Evolutionary conservation across 192 early-diverging fungal species (phyloP), one percentile per base, ranked within the genome.

Genomic region (Backusella mclennaniae): DNA sequence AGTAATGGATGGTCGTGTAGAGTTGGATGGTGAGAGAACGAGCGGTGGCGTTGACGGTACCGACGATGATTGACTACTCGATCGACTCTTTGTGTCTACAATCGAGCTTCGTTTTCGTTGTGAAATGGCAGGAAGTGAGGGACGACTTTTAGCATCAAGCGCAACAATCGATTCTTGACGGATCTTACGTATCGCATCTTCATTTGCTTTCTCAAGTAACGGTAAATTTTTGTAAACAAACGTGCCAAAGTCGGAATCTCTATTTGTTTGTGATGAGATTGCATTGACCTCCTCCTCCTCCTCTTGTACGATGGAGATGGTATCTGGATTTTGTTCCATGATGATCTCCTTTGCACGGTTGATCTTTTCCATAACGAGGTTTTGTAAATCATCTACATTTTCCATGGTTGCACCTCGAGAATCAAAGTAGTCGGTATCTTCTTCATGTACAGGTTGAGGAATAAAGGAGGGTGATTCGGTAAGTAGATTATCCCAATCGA

Each of bases 351-450:
- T 76, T 6, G 73, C 76, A 1, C 72, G 63, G 8, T 83, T 83
- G 3, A 78, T 78, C 21, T 81, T 75, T 31, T 78, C 81, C 41
- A 77, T 84, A 1, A 76, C 77, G 23, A 76, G 66, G 6, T 76
- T 74, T 71, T 83, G 68, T 31, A 84, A 66, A 69, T 84, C 83
- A 35, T 89, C 84, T 33, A 82, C 76, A 33, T 77, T 76, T 19
- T 81, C 80, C 85, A 90, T 87, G 15, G 82, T 87, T 14, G 90
- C 95, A 4, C 97, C 97, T 11, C 97, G 87, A 19, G 90, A 79
- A 81, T 98, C 97, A 90, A 99, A 99, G 77, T 98, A 98, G 35
- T 93, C 90, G 0, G 97, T 98, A 74, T 98, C 97, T 66, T 95
- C 95, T 1, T 85, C 82, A 72, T 87, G 84, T 21, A 88, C 90